Percentiles rank a stretch among this genome's conserved stretches.
Evolutionary conservation across 768 basidiomycete species (phyloP).

Genomic region (Boletales sp.): DNA sequence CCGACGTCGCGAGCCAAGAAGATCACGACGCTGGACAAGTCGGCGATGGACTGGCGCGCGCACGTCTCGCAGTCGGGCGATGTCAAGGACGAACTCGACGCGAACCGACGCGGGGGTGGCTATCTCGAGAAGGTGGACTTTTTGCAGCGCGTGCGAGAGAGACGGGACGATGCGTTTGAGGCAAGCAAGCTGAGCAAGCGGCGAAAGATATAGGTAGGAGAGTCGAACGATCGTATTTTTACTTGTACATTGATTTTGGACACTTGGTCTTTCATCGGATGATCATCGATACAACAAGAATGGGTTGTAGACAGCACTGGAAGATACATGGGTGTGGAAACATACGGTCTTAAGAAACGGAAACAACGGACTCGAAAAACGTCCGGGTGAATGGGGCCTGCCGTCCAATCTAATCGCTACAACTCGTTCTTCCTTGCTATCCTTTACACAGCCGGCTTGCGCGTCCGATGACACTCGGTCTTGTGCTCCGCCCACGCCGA

Average conservation of each 20-base stretch:
- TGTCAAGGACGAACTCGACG: conserved; percentile 59
- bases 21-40: conserved; percentile 81
- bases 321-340: too few species aligned
- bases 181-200: conserved; percentile 55
- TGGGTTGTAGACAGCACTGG: too few species aligned
- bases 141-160: conserved; percentile 67
- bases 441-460: conserved; percentile 3
- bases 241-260: conserved; percentile 9
- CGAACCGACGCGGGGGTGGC: conserved; percentile 63
- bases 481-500: conserved; percentile 40
- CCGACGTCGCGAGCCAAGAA: conserved; percentile 66
- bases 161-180: conserved; percentile 64
- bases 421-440: too few species aligned
- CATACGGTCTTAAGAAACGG: background rate
- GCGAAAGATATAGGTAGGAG: conserved; percentile 19
- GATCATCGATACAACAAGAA: background rate
- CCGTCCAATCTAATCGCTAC: background rate
- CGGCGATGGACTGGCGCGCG: conserved; percentile 79
- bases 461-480: conserved; percentile 4
- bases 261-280: background rate
- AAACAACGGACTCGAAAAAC: background rate
- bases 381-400: conserved; percentile 1
- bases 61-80: conserved; percentile 50
- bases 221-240: background rate
- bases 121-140: conserved; percentile 87